Conservation (phyloP, 345 rosid species). For the Reutealis trisperma region DNA sequence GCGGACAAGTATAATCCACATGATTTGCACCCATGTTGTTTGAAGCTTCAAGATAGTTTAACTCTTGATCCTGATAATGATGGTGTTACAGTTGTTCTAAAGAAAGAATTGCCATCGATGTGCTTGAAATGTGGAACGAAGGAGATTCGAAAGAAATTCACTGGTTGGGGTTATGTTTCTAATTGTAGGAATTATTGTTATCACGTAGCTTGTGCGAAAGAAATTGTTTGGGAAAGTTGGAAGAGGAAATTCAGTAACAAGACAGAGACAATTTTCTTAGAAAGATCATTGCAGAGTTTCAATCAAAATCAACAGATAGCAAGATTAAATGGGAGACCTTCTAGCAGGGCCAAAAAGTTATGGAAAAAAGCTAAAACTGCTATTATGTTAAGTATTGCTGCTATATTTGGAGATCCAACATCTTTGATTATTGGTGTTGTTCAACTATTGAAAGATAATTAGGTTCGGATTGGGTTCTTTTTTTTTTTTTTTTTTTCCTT, state of each 20-base stretch:
- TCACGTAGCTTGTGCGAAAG: slow-evolving; percentile 17
- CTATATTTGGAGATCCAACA: slow-evolving; percentile 11
- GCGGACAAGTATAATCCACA: neutral
- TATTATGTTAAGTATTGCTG: slow-evolving; percentile 6
- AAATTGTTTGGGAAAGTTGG: neutral
- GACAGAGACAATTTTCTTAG: neutral
- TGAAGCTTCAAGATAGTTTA: neutral
- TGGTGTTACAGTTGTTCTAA: neutral
- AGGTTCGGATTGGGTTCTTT: neutral
- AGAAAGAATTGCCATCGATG: neutral
- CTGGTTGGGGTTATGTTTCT: slow-evolving; percentile 16
- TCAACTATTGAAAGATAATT: neutral
- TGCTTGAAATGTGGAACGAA: slow-evolving; percentile 6
- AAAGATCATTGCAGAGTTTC: neutral
- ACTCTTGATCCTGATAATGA: neutral
- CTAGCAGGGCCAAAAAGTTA: neutral
- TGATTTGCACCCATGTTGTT: slow-evolving; percentile 10
- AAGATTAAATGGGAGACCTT: neutral
- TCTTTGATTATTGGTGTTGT: neutral
- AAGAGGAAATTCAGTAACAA: neutral
- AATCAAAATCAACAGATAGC: neutral
- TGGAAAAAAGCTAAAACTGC: slow-evolving; percentile 1
- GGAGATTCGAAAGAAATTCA: neutral
- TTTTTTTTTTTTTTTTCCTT: too few species aligned
- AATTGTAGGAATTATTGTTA: neutral